Evolutionary conservation across 495 filamentous ascomycete genomes (phyloP).

Genomic region (Podospora pseudoanserina): DNA sequence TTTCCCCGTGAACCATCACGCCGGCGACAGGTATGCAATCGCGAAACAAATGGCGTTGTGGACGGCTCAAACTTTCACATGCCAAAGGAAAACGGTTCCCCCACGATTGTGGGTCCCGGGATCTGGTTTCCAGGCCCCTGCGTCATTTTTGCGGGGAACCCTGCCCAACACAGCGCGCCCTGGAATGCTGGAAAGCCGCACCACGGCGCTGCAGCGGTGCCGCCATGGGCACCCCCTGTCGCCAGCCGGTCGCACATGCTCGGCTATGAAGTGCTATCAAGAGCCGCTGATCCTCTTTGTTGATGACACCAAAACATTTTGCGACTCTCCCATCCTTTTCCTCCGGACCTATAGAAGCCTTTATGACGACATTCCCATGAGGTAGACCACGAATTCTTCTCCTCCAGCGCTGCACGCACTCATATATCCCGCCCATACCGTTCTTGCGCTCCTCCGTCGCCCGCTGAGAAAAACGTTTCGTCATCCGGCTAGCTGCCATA

Average conservation of each 20-base stretch:
- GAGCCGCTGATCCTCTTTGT: not conserved
- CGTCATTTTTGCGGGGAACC: slow-evolving; percentile 16
- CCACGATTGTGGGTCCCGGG: not conserved
- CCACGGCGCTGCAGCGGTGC: not conserved
- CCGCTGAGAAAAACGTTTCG: not conserved
- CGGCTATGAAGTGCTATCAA: not conserved
- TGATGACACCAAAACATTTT: slow-evolving; percentile 2
- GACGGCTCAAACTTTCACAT: slow-evolving; percentile 13
- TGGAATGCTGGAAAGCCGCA: not conserved
- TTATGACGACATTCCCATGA: slow-evolving; percentile 8
- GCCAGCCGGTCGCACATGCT: not conserved
- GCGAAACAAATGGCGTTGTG: not conserved
- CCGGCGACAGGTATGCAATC: not conserved
- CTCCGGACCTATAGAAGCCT: not conserved
- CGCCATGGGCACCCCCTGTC: not conserved
- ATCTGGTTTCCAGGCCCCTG: slow-evolving; percentile 6
- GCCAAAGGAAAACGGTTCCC: not conserved
- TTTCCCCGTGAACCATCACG: not conserved
- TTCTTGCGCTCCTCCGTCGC: not conserved
- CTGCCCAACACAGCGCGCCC: not conserved
- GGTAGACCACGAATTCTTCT: slow-evolving; percentile 12
- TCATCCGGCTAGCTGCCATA: slow-evolving; percentile 15
- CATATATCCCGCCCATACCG: not conserved
- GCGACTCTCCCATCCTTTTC: not conserved
- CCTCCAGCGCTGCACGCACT: not conserved